A percentile compares a stretch with the other conserved stretches of the same genome.
phyloP scores from a whole-genome alignment of 2,329 filamentous ascomycete genomes.

The Thelonectria discophora region DNA sequence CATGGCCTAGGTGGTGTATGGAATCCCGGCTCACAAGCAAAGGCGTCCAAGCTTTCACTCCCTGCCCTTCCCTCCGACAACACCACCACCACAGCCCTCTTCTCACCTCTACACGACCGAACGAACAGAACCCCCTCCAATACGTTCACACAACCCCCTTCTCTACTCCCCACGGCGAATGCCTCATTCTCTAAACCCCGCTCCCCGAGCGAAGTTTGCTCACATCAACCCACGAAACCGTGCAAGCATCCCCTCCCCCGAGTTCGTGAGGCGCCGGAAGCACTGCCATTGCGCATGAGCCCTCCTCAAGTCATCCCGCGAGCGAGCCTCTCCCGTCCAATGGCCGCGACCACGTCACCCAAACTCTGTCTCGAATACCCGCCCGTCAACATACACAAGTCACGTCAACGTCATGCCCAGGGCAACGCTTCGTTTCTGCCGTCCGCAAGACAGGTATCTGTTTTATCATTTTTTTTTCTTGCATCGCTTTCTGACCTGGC shows the following conservation, averaged over 20 bases:
- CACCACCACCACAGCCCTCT: constrained; percentile 9
- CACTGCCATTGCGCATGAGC: not conserved
- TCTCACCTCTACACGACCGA: no score
- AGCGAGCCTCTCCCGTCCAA: constrained; percentile 13
- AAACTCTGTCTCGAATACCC: not conserved
- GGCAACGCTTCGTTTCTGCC: constrained; percentile 24
- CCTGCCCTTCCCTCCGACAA: constrained; percentile 18
- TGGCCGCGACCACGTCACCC: constrained; percentile 15
- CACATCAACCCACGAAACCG: no score
- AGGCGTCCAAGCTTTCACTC: constrained; percentile 19
- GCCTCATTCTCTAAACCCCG: no score
- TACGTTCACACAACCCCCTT: no score
- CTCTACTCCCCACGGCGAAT: no score
- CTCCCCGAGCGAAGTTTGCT: no score
- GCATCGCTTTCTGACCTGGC: constrained; percentile 36
- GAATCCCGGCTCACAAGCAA: constrained; percentile 12
- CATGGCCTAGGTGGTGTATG: constrained; percentile 22
- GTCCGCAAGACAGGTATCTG: constrained; percentile 30
- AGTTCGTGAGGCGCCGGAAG: constrained; percentile 9
- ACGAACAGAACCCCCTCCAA: no score
- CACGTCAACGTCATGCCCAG: constrained; percentile 8
- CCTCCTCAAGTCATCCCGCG: constrained; percentile 1
- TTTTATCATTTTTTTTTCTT: constrained; percentile 28
- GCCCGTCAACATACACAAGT: constrained; percentile 1
- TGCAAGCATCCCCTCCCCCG: not conserved